Evolutionary conservation across 768 basidiomycete genomes (phyloP).

Genomic region (Steccherinum ochraceum): DNA sequence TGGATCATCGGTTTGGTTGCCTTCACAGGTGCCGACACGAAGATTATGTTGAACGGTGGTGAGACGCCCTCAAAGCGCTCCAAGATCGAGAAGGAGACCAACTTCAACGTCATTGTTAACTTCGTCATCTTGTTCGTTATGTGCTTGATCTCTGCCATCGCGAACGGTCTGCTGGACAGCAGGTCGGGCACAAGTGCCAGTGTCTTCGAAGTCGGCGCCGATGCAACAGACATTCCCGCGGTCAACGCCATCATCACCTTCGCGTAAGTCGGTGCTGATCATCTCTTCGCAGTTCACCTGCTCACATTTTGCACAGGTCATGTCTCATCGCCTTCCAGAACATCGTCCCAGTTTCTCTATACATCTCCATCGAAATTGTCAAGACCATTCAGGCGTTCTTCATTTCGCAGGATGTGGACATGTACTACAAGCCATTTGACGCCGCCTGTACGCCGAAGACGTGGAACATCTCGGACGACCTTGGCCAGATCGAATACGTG

Average conservation of each 20-base stretch:
- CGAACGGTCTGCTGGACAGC: conserved; percentile 67
- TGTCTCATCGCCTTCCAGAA: conserved; percentile 96
- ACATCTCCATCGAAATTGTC: conserved; percentile 97
- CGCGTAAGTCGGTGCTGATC: conserved; percentile 61
- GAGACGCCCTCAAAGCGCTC: conserved; percentile 93
- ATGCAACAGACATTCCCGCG: conserved; percentile 52
- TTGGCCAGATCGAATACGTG: conserved; percentile 96
- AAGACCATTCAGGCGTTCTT: conserved; percentile 97
- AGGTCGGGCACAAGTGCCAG: conserved; percentile 56
- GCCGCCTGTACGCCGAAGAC: conserved; percentile 92
- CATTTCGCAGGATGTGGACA: conserved; percentile 92
- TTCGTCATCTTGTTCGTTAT: conserved; percentile 73
- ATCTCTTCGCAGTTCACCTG: neutral
- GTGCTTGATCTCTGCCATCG: conserved; percentile 70
- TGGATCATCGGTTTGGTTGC: conserved; percentile 95
- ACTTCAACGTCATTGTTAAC: conserved; percentile 96
- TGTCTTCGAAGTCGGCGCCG: conserved; percentile 63
- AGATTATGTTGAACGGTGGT: conserved; percentile 89
- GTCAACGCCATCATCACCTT: conserved; percentile 86
- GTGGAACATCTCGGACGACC: conserved; percentile 98
- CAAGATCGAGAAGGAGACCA: conserved; percentile 98
- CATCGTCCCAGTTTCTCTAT: conserved; percentile 91
- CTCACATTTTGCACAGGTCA: conserved; percentile 44
- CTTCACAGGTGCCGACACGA: conserved; percentile 89
- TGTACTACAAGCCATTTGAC: conserved; percentile 88